Conservation (phyloP, 1,284 basidiomycete genomes). For the Rhodotorula sp. region DNA sequence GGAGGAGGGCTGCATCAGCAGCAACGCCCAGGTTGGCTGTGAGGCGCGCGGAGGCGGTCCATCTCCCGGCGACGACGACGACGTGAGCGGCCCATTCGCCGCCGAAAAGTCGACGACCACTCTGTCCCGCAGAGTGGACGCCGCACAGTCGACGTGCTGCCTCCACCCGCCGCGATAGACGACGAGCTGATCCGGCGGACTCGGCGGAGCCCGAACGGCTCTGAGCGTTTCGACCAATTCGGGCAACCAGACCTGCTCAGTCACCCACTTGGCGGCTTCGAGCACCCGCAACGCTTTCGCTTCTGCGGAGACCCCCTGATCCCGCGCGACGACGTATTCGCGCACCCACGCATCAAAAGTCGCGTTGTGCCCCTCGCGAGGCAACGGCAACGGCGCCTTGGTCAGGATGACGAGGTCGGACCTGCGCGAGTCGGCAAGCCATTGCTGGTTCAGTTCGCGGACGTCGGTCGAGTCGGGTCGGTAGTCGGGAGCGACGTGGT, state of each 20-base stretch:
- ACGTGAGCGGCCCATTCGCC: not conserved
- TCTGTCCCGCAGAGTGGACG: not conserved
- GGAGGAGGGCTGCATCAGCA: slow-evolving; percentile 21
- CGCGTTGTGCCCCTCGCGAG: slow-evolving; percentile 21
- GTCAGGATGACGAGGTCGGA: slow-evolving; percentile 45
- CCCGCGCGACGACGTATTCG: slow-evolving; percentile 4
- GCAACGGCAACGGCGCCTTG: slow-evolving; percentile 43
- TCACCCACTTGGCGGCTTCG: slow-evolving; percentile 26
- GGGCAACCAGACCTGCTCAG: slow-evolving; percentile 43
- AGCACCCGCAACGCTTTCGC: slow-evolving; percentile 21
- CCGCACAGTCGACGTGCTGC: slow-evolving; percentile 40
- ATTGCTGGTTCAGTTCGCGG: slow-evolving; percentile 45
- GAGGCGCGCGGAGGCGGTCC: slow-evolving; percentile 33
- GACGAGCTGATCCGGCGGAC: slow-evolving; percentile 37
- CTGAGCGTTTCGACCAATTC: slow-evolving; percentile 43
- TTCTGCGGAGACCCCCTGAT: not conserved
- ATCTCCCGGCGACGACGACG: slow-evolving; percentile 29
- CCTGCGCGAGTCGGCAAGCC: slow-evolving; percentile 41
- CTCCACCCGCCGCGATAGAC: slow-evolving; percentile 46
- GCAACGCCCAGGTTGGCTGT: slow-evolving; percentile 24
- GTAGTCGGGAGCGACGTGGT: slow-evolving; percentile 33
- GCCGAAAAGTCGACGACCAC: not conserved
- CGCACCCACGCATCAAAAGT: slow-evolving; percentile 22
- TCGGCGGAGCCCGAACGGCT: slow-evolving; percentile 31
- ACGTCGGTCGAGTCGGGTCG: slow-evolving; percentile 40